Base-by-base conservation (phyloP, 139 green algal genomes). In the Chlorella vulgaris region DNA sequence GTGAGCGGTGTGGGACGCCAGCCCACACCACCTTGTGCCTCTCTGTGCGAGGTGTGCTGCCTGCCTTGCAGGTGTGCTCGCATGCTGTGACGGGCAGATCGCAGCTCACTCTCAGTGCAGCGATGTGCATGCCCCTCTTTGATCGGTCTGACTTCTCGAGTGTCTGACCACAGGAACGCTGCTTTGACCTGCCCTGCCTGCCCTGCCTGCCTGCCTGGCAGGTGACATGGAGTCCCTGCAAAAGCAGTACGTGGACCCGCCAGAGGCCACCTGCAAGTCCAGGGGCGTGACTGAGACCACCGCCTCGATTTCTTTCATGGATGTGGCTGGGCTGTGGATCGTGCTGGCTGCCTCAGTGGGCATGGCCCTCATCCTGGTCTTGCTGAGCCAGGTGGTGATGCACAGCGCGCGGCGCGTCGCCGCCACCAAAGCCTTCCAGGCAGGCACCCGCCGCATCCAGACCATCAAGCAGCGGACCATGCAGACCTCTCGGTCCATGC, bases 301-400 rank as follows among this genome's bases (percentile, higher is more conserved):
- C 53, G 68, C 22, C 31, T 13, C 51, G 33, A 33, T 80, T 31
- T 26, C 35, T 1, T 80, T 80, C 24, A 22, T 53, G 22, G 33
- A 81, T n/a, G 68, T 60, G 40, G 50, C 71, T 24, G 55, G 74
- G 7, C 75, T 81, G 38, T 81, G 75, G 75, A 58, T 81, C 13
- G 39, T 81, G 58, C 75, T 81, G 75, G 75, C 60, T 29, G 75
- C 58, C 28, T 61, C 58, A 26, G 39, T 81, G 58, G 75, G 60
- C 21, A 39, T 81, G 19, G 58, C 75, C 26, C 26, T 60, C 28
- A 33, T 73, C 7, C 26, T 81, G 28, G 75, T 63, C 19, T 13
- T 61, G 0, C 7, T 47, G 28, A 61, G n/a, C 38, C 58, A 81
- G 60, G 38, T 81, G 60, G 10, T 62, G 22, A 33, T 68, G 51